phyloP scores from a whole-genome alignment of 495 filamentous ascomycete species.

The Hypoxylon fragiforme region DNA sequence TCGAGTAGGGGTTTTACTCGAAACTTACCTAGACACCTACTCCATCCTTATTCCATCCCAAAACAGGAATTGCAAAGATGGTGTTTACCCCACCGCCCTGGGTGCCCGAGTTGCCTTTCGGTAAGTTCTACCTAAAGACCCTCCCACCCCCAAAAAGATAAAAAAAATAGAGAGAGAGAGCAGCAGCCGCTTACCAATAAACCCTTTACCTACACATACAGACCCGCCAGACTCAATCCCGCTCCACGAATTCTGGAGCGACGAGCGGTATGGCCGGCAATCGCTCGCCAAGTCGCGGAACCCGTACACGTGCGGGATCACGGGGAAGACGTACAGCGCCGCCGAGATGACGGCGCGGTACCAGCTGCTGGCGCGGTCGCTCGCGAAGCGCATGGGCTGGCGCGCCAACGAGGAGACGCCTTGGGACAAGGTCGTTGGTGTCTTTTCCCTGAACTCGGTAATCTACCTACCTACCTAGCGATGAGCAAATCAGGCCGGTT shows the following conservation, averaged over 20 bases:
- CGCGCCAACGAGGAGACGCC: conserved; percentile 71
- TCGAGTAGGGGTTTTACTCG: neutral
- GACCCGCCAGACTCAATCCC: conserved; percentile 76
- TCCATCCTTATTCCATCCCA: no score
- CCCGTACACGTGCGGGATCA: conserved; percentile 82
- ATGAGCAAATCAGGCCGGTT: neutral
- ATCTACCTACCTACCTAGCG: neutral
- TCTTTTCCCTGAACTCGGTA: conserved; percentile 84
- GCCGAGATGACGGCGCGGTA: conserved; percentile 68
- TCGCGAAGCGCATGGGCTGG: conserved; percentile 77
- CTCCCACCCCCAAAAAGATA: no score
- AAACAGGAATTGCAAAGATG: conserved; percentile 53
- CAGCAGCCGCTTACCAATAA: conserved; percentile 21
- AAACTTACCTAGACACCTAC: neutral
- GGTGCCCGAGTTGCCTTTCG: conserved; percentile 66
- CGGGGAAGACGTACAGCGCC: conserved; percentile 70
- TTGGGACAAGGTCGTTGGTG: conserved; percentile 81
- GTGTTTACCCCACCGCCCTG: conserved; percentile 74
- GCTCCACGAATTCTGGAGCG: conserved; percentile 77
- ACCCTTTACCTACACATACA: conserved; percentile 17
- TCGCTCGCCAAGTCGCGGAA: conserved; percentile 65
- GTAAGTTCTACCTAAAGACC: conserved; percentile 45
- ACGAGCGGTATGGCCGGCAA: conserved; percentile 70
- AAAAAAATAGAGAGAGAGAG: neutral
- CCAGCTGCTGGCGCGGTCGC: conserved; percentile 67